Conservation (phyloP, 2,329 filamentous ascomycete genomes). For the Xylaria sp. region DNA sequence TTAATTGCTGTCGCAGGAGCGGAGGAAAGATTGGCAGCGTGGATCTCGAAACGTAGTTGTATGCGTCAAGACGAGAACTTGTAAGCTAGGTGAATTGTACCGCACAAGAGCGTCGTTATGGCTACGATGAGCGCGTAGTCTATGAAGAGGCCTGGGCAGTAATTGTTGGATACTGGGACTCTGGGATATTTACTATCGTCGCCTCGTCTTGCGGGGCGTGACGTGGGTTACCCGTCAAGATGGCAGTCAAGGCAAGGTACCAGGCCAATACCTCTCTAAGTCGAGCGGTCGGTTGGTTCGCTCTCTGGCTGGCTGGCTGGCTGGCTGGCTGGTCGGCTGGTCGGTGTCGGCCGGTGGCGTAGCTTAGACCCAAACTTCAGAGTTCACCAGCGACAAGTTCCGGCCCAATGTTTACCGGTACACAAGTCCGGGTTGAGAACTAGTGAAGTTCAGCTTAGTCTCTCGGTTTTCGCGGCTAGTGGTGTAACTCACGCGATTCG, state of each 20-base stretch:
- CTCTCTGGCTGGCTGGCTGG: too few relatives aligned
- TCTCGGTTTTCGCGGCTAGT: slow-evolving; percentile 20
- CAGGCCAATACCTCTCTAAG: neutral
- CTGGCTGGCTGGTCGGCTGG: neutral
- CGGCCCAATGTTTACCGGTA: slow-evolving; percentile 7
- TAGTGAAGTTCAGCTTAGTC: slow-evolving; percentile 18
- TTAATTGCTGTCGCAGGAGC: neutral
- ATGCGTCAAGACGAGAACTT: slow-evolving; percentile 14
- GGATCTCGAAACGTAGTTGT: slow-evolving; percentile 10
- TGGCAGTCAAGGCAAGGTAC: neutral
- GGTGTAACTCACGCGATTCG: slow-evolving; percentile 25
- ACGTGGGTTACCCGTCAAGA: neutral
- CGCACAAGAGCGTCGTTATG: slow-evolving; percentile 2
- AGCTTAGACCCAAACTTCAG: neutral
- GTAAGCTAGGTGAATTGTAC: neutral
- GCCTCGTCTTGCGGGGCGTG: slow-evolving; percentile 8
- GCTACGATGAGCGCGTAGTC: neutral
- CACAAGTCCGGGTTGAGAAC: neutral
- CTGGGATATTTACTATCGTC: neutral
- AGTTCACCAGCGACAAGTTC: neutral
- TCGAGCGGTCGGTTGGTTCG: neutral
- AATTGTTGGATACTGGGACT: neutral
- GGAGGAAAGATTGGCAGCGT: neutral
- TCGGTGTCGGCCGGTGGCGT: neutral
- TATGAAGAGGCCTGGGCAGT: neutral